Percentiles rank a stretch among this genome's conserved stretches.
phyloP scores from a whole-genome alignment of 2,329 filamentous ascomycete genomes.

The Westerdykella aurantiaca region DNA sequence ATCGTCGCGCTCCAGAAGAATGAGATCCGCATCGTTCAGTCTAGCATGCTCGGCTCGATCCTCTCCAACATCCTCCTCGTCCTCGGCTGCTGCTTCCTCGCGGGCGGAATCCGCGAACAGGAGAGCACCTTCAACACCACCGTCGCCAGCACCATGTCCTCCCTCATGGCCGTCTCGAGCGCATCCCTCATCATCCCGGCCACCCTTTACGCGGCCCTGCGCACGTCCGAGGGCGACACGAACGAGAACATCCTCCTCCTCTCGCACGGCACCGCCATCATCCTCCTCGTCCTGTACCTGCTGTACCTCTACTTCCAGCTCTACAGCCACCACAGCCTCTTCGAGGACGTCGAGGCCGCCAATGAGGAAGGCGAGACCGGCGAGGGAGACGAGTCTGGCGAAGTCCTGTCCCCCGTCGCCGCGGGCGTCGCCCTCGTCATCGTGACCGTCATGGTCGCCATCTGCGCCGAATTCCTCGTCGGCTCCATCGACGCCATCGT shows the following conservation, averaged over 20 bases:
- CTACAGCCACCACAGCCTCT: slow-evolving; percentile 45
- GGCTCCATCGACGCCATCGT: slow-evolving; percentile 52
- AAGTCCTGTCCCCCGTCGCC: slow-evolving; percentile 42
- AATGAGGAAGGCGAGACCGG: slow-evolving; percentile 12
- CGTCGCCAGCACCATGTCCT: slow-evolving; percentile 71
- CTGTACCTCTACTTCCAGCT: slow-evolving; percentile 53
- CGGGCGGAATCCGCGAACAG: slow-evolving; percentile 42
- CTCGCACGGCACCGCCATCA: slow-evolving; percentile 50
- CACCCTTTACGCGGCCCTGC: slow-evolving; percentile 46
- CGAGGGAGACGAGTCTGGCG: slow-evolving; percentile 24
- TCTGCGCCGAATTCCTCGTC: slow-evolving; percentile 52
- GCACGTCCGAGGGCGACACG: slow-evolving; percentile 35
- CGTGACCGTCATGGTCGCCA: slow-evolving; percentile 45
- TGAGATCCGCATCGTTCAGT: slow-evolving; percentile 94
- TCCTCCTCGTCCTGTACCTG: slow-evolving; percentile 50
- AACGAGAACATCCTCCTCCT: slow-evolving; percentile 46
- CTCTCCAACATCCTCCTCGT: slow-evolving; percentile 87
- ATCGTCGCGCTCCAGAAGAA: slow-evolving; percentile 80
- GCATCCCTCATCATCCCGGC: slow-evolving; percentile 51
- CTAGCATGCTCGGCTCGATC: slow-evolving; percentile 94
- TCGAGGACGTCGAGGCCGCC: slow-evolving; percentile 38
- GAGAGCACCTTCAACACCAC: slow-evolving; percentile 61
- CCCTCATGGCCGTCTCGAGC: slow-evolving; percentile 52
- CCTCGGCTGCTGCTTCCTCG: slow-evolving; percentile 50
- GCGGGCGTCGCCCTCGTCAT: slow-evolving; percentile 44